Evolutionary conservation across 202 grass and related monocot genomes (phyloP).

Genomic region (Carex arenaria): DNA sequence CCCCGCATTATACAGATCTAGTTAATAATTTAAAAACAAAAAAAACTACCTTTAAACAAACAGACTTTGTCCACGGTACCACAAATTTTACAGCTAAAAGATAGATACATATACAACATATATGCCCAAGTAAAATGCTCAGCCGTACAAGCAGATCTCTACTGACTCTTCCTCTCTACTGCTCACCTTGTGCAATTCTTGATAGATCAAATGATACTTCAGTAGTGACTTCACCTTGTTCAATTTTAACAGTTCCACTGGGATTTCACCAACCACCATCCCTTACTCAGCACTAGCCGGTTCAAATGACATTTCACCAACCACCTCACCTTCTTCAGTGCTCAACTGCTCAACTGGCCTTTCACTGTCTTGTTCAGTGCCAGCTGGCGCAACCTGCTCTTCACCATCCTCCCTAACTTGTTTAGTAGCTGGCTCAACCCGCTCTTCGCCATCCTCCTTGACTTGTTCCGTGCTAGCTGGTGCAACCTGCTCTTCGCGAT

Average conservation of each 20-base stretch:
- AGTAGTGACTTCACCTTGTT: background rate
- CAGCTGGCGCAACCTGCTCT: background rate
- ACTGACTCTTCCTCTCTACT: conserved; percentile 2
- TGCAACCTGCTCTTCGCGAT: background rate
- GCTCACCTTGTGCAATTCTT: background rate
- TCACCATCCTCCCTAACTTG: background rate
- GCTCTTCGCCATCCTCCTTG: background rate
- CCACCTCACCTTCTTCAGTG: background rate
- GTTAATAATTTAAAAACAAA: background rate
- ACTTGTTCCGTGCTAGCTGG: background rate
- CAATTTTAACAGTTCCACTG: background rate
- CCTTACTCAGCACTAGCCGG: background rate
- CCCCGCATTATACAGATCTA: conserved; percentile 9
- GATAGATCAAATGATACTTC: background rate
- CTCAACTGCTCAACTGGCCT: background rate
- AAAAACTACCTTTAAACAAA: background rate
- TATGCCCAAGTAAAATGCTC: conserved; percentile 27
- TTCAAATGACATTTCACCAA: background rate
- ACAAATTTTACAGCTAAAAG: conserved; percentile 20
- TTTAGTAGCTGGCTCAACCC: too few species aligned
- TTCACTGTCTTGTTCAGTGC: background rate
- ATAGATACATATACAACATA: conserved; percentile 6
- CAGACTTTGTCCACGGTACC: background rate
- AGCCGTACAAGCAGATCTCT: conserved; percentile 29
- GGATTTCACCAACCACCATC: background rate